Base-by-base conservation (phyloP, 345 rosid species). In the Murraya koenigii region DNA sequence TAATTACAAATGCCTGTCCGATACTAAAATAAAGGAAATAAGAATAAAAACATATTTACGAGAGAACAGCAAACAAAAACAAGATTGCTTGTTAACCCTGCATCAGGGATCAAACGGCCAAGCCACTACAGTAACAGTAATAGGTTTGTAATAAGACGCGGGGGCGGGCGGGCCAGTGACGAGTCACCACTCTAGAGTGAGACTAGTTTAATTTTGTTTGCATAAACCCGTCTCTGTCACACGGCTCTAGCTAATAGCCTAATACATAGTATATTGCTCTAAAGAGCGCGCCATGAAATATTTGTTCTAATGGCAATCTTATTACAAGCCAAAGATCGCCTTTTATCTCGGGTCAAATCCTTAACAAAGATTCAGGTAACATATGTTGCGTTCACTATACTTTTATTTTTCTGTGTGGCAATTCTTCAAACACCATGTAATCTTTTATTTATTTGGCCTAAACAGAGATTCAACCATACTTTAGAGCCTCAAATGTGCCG, bases 291-390 rank as follows among this genome's bases (percentile, higher is more conserved):
- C 85, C 82, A 86, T 84, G 86, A 49, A 71, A 79, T 73, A 74
- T 38, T 32, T 56, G 32, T 15, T 74, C 61, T 64, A 69, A 92
- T 88, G 95, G 90, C 88, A 74, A 66, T 72, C 41, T 69, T 82
- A 56, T 32, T 79, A 54, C 86, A 77, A 63, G 74, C 81, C 64
- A 87, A 76, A 74, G 78, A 69, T 63, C 59, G 69, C 81, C 33
- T 80, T 6, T 47, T 77, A 9, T 75, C 84, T 78, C 88, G 86
- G 14, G 81, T 91, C 80, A 84, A 79, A 74, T 78, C 86, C 44
- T 72, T 91, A 19, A 19, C 84, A 20, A 59, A 65, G 72, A 80
- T 80, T 30, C 87, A 85, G 96, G 96, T 92, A 68, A 36, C 69
- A 9, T 26, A 44, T 72, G 8, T 38, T 9, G 54, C 1, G 5